Conservation (phyloP, 768 basidiomycete species). For the Mycena latifolia region DNA sequence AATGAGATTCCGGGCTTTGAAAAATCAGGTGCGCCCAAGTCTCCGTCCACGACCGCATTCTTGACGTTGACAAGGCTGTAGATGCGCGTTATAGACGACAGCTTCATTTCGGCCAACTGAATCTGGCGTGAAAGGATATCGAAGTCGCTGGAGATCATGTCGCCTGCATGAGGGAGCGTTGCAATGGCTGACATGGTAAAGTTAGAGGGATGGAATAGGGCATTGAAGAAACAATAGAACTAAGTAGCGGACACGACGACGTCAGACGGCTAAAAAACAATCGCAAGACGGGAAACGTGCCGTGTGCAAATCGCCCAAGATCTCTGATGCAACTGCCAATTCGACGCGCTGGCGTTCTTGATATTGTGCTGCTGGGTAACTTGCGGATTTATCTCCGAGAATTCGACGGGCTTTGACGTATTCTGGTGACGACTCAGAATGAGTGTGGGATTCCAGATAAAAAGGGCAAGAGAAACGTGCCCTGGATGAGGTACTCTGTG, state of each 20-base stretch:
- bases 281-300: neutral
- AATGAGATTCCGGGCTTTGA: constrained; percentile 1
- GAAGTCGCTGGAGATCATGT: neutral
- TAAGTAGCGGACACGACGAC: too few relatives aligned
- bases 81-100: neutral
- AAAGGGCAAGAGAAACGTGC: neutral
- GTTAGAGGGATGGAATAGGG: constrained; percentile 45
- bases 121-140: constrained; percentile 20
- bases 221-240: constrained; percentile 51
- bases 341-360: neutral
- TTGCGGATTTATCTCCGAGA: constrained; percentile 8
- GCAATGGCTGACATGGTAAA: constrained; percentile 54
- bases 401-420: constrained; percentile 9
- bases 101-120: constrained; percentile 27
- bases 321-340: neutral
- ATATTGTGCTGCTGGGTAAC: constrained; percentile 17
- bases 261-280: neutral
- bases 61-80: constrained; percentile 10
- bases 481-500: constrained; percentile 6
- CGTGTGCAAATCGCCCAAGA: constrained; percentile 29
- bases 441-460: neutral
- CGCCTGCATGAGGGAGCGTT: constrained; percentile 44
- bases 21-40: neutral
- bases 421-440: neutral
- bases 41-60: neutral